These are phyloP conservation scores for Russula sp. DNA, from an alignment of 768 basidiomycete species.

Conservation along the genomic window DNA sequence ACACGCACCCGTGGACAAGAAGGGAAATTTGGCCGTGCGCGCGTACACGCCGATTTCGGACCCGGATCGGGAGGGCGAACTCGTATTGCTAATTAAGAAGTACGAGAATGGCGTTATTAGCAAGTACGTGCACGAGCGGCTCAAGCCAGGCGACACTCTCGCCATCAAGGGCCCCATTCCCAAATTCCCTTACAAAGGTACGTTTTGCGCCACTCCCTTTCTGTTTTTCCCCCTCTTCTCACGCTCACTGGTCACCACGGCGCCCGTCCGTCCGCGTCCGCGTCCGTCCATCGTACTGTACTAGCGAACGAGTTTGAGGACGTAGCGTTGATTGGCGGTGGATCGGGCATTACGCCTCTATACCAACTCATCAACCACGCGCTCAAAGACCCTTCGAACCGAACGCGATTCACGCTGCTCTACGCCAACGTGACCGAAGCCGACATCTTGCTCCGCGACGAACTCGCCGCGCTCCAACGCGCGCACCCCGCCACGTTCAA, in stretches of 20 bases:
- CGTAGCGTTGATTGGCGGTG: constrained; percentile 88
- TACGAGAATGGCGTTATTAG: constrained; percentile 82
- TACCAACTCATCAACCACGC: constrained; percentile 81
- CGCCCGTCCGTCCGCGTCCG: too few relatives aligned
- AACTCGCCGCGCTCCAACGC: constrained; percentile 66
- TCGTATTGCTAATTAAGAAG: constrained; percentile 81
- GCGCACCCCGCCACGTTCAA: constrained; percentile 71
- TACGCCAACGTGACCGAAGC: constrained; percentile 87
- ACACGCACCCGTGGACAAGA: constrained; percentile 52
- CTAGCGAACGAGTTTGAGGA: constrained; percentile 83
- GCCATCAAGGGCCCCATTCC: constrained; percentile 86
- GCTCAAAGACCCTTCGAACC: constrained; percentile 70
- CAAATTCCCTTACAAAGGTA: constrained; percentile 86
- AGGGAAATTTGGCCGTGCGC: constrained; percentile 84
- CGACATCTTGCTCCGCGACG: constrained; percentile 85
- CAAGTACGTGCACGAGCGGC: constrained; percentile 64
- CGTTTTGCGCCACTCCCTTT: constrained; percentile 9
- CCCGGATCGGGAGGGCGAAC: constrained; percentile 68
- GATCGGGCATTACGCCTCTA: constrained; percentile 87
- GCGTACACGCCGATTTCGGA: constrained; percentile 93
- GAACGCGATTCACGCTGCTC: constrained; percentile 90
- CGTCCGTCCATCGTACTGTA: too few relatives aligned
- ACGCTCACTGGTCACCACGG: too few relatives aligned
- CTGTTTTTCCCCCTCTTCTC: too few relatives aligned
- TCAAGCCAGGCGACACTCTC: constrained; percentile 81